phyloP scores from a whole-genome alignment of 371 early-diverging fungal genomes.

The Mucor circinelloides region DNA sequence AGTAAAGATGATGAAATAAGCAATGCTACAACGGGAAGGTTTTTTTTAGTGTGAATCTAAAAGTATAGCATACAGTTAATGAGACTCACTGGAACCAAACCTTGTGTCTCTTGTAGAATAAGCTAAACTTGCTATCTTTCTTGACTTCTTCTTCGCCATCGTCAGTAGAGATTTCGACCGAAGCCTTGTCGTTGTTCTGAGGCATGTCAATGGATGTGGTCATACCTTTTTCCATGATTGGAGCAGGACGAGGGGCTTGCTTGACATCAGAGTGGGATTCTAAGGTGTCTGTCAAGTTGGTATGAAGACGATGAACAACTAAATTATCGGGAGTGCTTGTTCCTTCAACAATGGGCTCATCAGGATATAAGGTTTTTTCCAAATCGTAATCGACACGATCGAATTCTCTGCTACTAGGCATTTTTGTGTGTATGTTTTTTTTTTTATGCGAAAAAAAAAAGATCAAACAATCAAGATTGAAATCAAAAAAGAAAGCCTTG shows the following conservation, averaged over 20 bases:
- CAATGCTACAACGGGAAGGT: conserved; percentile 3
- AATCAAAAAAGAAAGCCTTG: conserved; percentile 3
- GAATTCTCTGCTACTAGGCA: not conserved
- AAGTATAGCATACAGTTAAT: not conserved
- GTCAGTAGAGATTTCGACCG: not conserved
- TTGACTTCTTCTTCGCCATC: conserved; percentile 19
- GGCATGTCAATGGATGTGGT: conserved; percentile 19
- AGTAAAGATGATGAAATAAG: conserved; percentile 29
- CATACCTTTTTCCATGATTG: conserved; percentile 3
- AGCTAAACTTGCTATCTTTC: conserved; percentile 6
- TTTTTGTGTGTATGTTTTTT: not conserved
- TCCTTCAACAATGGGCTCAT: not conserved
- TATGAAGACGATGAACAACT: conserved; percentile 5
- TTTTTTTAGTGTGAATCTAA: not conserved
- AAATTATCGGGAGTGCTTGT: not conserved
- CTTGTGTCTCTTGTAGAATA: conserved; percentile 8
- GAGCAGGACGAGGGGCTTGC: not conserved
- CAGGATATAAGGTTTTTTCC: conserved; percentile 9
- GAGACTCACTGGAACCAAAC: conserved; percentile 8
- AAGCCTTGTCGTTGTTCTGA: conserved; percentile 4
- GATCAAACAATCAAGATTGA: not conserved
- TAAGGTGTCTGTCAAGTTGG: conserved; percentile 11
- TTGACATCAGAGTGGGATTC: conserved; percentile 14
- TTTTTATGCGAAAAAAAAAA: not conserved
- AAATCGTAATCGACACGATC: conserved; percentile 4